These are phyloP conservation scores for Amyloporia xantha DNA, from an alignment of 768 basidiomycete genomes.

Conservation along the genomic window DNA sequence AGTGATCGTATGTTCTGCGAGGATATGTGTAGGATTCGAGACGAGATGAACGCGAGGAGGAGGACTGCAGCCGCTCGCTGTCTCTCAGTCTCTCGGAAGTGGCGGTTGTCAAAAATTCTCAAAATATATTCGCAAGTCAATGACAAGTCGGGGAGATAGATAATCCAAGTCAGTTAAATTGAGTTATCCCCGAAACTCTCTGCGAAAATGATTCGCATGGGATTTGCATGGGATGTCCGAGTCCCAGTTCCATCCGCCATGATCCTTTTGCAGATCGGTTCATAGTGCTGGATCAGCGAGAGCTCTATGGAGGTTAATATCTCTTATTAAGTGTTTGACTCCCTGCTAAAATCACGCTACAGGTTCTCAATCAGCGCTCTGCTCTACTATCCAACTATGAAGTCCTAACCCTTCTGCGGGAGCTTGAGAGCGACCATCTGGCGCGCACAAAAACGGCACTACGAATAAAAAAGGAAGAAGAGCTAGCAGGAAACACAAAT, in stretches of 20 bases:
- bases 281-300: background rate
- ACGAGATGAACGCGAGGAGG: slow-evolving; percentile 8
- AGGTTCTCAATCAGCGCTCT: slow-evolving; percentile 67
- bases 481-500: slow-evolving; percentile 33
- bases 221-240: too few species aligned
- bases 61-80: slow-evolving; percentile 15
- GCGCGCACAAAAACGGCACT: slow-evolving; percentile 62
- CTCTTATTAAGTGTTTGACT: background rate
- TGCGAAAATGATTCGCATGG: too few species aligned
- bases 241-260: background rate
- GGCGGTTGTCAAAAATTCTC: background rate
- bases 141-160: too few species aligned
- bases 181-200: too few species aligned
- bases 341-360: background rate
- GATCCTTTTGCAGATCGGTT: background rate
- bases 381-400: slow-evolving; percentile 89
- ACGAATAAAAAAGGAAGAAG: slow-evolving; percentile 75
- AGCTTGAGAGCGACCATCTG: slow-evolving; percentile 70
- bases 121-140: too few species aligned
- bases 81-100: too few species aligned
- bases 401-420: slow-evolving; percentile 69
- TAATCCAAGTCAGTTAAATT: too few species aligned
- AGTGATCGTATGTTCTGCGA: background rate
- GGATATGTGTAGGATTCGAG: background rate
- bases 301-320: slow-evolving; percentile 21